Evolutionary conservation across 2,329 filamentous ascomycete genomes (phyloP), one percentile per base, ranked within the genome.

Genomic region (Fusarium nisikadoi): DNA sequence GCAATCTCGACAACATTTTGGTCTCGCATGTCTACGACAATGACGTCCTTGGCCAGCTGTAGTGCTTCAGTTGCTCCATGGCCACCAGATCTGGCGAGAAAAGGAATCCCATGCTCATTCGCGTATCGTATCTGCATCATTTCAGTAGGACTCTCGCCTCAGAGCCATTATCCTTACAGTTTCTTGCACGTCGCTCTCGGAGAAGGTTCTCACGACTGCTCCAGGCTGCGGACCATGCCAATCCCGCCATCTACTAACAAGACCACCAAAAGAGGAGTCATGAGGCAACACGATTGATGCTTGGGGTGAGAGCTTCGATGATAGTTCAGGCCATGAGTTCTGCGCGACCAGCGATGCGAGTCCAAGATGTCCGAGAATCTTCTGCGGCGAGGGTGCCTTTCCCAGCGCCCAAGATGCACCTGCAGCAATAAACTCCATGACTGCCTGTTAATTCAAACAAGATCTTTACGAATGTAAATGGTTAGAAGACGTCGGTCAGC

Each of bases 41-140:
- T 45, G 1, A 36, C 61, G 47, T 72, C 52, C n/a, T 72, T 61
- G 1, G 68, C 71, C 4, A 63, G 19, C 5, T 49, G 46, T 13
- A 74, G 29, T 7, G 72, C 52, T 10, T 74, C 68, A 2, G 42
- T 74, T 3, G 72, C 72, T 0, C 71, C 72, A 17, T 74, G 72
- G 0, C 68, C 71, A 0, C 71, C 68, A 3, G 72, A 72, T n/a
- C 72, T 54, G 2, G 72, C 72, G 0, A 74, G 29, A 8, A 74
- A 74, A 0, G 62, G 59, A 7, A 62, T 39, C 0, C 56, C 42
- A 7, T 62, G n/a, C 1, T 61, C 20, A 17, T 74, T 74, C 2
- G 71, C 72, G 35, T 67, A 72, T 12, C 47, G 27, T 19, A 74
- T 31, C 72, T 74, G 8, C 6, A 1, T 8, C 10, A 29, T 11